Conservation (phyloP, 495 filamentous ascomycete species). For the Cercophora samala region DNA sequence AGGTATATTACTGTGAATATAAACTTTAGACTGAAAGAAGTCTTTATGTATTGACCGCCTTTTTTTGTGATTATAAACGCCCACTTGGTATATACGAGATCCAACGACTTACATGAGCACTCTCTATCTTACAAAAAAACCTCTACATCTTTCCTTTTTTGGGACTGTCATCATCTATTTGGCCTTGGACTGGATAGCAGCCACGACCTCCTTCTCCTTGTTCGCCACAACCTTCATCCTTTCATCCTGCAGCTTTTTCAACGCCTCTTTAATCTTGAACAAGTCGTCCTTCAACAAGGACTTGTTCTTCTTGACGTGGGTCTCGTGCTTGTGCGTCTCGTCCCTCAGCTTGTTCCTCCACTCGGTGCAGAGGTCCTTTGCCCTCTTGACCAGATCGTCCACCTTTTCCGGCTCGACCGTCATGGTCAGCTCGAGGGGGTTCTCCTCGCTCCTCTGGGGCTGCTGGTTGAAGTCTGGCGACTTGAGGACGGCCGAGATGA, state of each 20-base stretch:
- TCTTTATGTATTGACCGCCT: background rate
- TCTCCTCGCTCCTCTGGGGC: slow-evolving; percentile 65
- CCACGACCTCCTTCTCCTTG: slow-evolving; percentile 63
- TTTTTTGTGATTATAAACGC: background rate
- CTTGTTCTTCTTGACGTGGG: slow-evolving; percentile 62
- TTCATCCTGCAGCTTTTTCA: slow-evolving; percentile 74
- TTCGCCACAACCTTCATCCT: slow-evolving; percentile 63
- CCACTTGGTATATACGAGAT: background rate
- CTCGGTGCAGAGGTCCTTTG: slow-evolving; percentile 53
- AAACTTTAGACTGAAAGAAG: background rate
- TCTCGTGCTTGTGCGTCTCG: slow-evolving; percentile 53
- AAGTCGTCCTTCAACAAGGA: slow-evolving; percentile 63
- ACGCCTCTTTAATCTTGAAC: slow-evolving; percentile 60
- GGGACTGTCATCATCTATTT: background rate
- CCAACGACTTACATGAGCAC: background rate
- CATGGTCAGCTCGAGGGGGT: slow-evolving; percentile 67
- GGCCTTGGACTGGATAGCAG: slow-evolving; percentile 32
- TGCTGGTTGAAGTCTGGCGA: slow-evolving; percentile 64
- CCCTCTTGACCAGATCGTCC: slow-evolving; percentile 59
- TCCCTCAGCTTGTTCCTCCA: slow-evolving; percentile 59
- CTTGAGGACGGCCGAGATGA: slow-evolving; percentile 65
- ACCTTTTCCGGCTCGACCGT: slow-evolving; percentile 60
- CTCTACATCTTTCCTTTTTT: background rate
- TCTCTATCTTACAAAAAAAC: background rate
- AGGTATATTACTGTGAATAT: background rate